Conservation (phyloP, 768 basidiomycete species). For the Mrakia frigida region DNA sequence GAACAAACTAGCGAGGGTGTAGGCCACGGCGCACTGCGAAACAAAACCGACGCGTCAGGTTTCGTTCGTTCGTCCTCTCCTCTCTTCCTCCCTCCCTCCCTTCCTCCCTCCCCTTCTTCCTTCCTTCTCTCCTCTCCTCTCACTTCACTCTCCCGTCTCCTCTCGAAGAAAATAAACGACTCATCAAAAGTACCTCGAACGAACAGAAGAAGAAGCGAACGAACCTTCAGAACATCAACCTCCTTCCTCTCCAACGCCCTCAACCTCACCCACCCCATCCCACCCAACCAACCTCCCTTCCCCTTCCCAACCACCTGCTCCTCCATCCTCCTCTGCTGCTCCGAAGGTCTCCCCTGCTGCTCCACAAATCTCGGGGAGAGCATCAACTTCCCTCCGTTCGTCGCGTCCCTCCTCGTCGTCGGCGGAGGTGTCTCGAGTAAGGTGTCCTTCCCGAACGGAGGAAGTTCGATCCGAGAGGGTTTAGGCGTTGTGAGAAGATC, state of each 20-base stretch:
- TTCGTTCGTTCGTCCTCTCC: background rate
- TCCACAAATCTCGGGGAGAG: too few species aligned
- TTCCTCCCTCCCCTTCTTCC: background rate
- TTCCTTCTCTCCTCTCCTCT: background rate
- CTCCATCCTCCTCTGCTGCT: too few species aligned
- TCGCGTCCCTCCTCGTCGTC: background rate
- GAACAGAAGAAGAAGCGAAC: too few species aligned
- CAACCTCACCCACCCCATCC: background rate
- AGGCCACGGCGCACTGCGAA: conserved; percentile 85
- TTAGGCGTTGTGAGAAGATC: background rate
- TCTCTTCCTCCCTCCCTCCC: background rate
- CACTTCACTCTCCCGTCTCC: background rate
- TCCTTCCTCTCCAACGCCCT: too few species aligned
- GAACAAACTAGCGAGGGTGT: conserved; percentile 84
- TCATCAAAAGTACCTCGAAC: too few species aligned
- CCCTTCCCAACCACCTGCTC: too few species aligned
- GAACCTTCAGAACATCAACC: too few species aligned
- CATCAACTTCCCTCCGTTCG: too few species aligned
- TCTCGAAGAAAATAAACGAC: too few species aligned
- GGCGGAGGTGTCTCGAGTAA: background rate
- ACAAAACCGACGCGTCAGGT: conserved; percentile 47
- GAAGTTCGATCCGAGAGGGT: background rate
- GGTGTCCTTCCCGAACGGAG: too few species aligned
- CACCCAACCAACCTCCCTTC: too few species aligned
- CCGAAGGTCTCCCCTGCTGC: too few species aligned